A percentile compares a stretch with the other conserved stretches of the same genome.
Evolutionary conservation across 192 early-diverging fungal genomes (phyloP).

Genomic region (Phycomyces nitens): DNA sequence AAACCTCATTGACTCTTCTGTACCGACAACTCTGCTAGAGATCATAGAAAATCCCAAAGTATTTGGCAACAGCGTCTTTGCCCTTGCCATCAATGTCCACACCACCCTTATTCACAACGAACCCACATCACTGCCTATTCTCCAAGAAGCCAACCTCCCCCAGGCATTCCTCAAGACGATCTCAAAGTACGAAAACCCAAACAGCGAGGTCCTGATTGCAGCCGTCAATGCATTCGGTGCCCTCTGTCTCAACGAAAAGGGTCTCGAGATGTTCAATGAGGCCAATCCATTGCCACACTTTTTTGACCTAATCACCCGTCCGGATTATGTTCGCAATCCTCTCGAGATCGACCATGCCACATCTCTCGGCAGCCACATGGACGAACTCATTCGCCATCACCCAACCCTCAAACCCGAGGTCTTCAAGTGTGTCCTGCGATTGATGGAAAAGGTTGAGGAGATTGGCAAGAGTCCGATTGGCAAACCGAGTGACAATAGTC

Average conservation of each 20-base stretch:
- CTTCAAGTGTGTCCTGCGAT: slow-evolving; percentile 62
- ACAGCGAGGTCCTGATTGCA: slow-evolving; percentile 56
- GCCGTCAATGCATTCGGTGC: slow-evolving; percentile 94
- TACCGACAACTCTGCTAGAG: slow-evolving; percentile 69
- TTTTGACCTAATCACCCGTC: slow-evolving; percentile 72
- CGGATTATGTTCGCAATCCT: slow-evolving; percentile 72
- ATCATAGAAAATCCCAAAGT: slow-evolving; percentile 72
- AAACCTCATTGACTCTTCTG: slow-evolving; percentile 87
- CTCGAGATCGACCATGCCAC: slow-evolving; percentile 82
- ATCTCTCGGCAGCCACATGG: slow-evolving; percentile 80
- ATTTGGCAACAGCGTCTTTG: slow-evolving; percentile 83
- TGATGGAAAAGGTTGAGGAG: slow-evolving; percentile 64
- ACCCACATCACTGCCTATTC: slow-evolving; percentile 87
- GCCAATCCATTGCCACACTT: slow-evolving; percentile 68
- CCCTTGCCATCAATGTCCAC: slow-evolving; percentile 88
- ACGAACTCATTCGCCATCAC: slow-evolving; percentile 96
- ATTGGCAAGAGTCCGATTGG: slow-evolving; percentile 46
- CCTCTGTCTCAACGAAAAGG: slow-evolving; percentile 86
- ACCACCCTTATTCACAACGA: slow-evolving; percentile 98
- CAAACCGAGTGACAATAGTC: slow-evolving; percentile 36
- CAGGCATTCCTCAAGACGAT: slow-evolving; percentile 73
- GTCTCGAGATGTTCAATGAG: slow-evolving; percentile 79
- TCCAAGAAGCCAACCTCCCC: slow-evolving; percentile 90
- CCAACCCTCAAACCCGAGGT: slow-evolving; percentile 75
- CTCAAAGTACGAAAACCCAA: slow-evolving; percentile 43